Conservation (phyloP, 1,284 basidiomycete genomes). For the Pyrrhoderma lamaoense region DNA sequence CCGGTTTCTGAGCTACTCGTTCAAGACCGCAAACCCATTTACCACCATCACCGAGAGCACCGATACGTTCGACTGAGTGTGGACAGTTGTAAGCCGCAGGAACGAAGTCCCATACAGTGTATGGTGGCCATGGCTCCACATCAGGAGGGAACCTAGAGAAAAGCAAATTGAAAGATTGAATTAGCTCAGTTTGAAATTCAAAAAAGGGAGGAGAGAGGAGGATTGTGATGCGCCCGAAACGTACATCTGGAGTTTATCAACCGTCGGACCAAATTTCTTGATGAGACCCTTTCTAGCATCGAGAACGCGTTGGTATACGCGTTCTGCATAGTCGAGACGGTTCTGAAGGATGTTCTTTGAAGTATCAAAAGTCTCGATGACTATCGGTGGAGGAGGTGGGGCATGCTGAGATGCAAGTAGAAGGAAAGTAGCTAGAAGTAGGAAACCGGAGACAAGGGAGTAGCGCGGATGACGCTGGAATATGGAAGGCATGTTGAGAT, state of each 20-base stretch:
- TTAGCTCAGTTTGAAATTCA: background rate
- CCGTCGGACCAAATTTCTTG: constrained; percentile 20
- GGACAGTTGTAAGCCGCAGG: constrained; percentile 41
- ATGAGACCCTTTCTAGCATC: constrained; percentile 17
- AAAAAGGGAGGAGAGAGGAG: background rate
- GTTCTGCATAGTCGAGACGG: constrained; percentile 13
- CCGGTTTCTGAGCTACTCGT: constrained; percentile 34
- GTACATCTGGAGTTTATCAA: constrained; percentile 16
- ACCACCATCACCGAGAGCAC: constrained; percentile 43
- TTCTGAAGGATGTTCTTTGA: constrained; percentile 2
- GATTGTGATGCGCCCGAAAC: background rate
- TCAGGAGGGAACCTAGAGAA: constrained; percentile 20
- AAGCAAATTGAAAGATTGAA: too few species aligned
- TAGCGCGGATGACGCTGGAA: constrained; percentile 19
- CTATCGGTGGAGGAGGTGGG: constrained; percentile 7
- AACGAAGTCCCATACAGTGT: constrained; percentile 38
- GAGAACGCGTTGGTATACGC: constrained; percentile 17
- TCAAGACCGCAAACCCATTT: constrained; percentile 48
- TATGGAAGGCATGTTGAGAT: constrained; percentile 15
- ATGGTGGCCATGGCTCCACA: constrained; percentile 18
- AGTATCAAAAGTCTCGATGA: constrained; percentile 3
- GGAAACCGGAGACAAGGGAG: constrained; percentile 14
- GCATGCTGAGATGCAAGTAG: constrained; percentile 18
- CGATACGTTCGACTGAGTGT: constrained; percentile 38
- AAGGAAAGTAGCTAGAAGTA: constrained; percentile 18